A percentile compares a stretch with the other conserved stretches of the same genome.
Conservation (phyloP, 2,329 filamentous ascomycete species). For the Aspergillus proliferans region DNA sequence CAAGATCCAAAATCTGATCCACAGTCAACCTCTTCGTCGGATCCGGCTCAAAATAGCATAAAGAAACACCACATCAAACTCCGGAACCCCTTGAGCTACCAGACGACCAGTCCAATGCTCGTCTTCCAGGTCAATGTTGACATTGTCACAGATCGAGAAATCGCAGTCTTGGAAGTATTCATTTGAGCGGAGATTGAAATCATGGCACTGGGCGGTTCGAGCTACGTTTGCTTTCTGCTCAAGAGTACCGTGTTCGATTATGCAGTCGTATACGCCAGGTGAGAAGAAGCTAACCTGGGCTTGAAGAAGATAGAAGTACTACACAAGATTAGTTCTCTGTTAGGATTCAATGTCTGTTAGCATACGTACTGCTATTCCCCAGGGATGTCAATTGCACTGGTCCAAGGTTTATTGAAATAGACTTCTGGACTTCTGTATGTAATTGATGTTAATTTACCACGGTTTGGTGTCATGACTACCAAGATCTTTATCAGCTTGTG, state of each 20-base stretch:
- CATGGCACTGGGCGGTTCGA: background rate
- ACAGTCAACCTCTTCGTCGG: background rate
- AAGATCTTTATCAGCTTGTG: too few relatives aligned
- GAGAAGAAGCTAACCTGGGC: background rate
- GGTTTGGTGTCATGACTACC: too few relatives aligned
- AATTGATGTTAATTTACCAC: too few relatives aligned
- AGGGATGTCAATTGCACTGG: too few relatives aligned
- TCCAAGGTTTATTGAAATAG: too few relatives aligned
- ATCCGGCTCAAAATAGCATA: background rate
- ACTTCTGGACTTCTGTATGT: too few relatives aligned
- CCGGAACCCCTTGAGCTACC: background rate
- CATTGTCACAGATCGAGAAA: background rate
- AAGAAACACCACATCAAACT: background rate
- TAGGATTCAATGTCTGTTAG: too few relatives aligned
- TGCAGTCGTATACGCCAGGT: background rate
- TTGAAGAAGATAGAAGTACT: background rate
- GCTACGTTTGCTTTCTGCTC: background rate
- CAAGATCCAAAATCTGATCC: conserved; percentile 1
- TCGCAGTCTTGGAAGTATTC: background rate
- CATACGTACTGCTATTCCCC: too few relatives aligned
- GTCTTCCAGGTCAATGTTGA: background rate
- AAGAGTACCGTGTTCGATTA: background rate
- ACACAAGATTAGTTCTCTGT: too few relatives aligned
- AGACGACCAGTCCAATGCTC: background rate
- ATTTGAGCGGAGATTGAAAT: background rate